These are phyloP conservation scores for Solidago caesia DNA, from an alignment of 129 eudicot genomes.

Conservation along the genomic window DNA sequence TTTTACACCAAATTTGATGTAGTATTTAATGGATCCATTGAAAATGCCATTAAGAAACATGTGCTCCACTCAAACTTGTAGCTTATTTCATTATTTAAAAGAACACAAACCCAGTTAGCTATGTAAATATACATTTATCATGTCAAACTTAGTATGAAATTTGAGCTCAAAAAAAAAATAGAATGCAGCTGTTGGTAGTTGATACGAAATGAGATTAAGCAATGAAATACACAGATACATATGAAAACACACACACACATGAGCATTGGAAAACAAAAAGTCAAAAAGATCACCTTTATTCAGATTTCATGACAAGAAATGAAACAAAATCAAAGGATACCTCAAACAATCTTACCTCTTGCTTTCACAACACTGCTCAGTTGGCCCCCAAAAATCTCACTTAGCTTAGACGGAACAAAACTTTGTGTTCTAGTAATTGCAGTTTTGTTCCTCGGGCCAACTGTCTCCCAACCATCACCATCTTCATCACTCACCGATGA, in stretches of 20 bases:
- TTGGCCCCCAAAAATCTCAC: constrained; percentile 72
- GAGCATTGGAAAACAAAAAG: background rate
- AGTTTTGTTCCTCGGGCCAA: constrained; percentile 66
- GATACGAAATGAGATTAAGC: background rate
- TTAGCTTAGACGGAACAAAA: constrained; percentile 63
- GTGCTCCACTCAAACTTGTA: background rate
- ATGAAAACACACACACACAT: background rate
- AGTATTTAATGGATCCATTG: too few relatives aligned
- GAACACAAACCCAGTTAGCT: background rate
- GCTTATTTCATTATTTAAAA: constrained; percentile 1
- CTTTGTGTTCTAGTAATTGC: constrained; percentile 74
- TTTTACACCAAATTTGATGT: too few relatives aligned
- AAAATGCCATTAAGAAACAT: background rate
- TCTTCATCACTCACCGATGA: constrained; percentile 59
- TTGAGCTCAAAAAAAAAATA: background rate
- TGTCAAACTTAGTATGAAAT: background rate
- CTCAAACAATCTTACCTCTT: constrained; percentile 41
- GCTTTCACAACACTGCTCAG: constrained; percentile 80
- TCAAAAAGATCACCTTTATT: background rate
- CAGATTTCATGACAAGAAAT: background rate
- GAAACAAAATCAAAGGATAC: constrained; percentile 6
- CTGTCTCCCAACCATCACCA: constrained; percentile 75
- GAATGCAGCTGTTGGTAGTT: background rate
- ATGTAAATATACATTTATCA: background rate
- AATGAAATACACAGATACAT: background rate